phyloP scores from a whole-genome alignment of 495 filamentous ascomycete genomes.

The Aspergillus campestris region DNA sequence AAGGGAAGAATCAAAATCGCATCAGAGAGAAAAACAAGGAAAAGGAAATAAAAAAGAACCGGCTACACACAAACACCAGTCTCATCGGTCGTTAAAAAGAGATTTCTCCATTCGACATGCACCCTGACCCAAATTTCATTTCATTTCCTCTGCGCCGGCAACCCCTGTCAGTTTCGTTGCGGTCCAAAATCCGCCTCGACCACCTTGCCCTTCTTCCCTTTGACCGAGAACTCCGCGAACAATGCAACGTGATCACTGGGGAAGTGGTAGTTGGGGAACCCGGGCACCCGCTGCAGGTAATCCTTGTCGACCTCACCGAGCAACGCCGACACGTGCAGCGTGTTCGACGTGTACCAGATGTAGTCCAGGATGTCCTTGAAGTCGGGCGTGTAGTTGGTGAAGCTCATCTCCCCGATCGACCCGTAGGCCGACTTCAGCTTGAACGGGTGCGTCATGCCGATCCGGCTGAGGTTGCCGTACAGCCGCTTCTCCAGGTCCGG shows the following conservation, averaged over 20 bases:
- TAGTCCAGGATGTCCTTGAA: conserved; percentile 93
- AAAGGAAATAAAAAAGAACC: conserved; percentile 19
- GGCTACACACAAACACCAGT: conserved; percentile 35
- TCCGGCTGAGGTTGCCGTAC: conserved; percentile 85
- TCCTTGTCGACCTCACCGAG: conserved; percentile 87
- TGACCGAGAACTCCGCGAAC: conserved; percentile 85
- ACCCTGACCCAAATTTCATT: conserved; percentile 13
- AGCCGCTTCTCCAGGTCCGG: conserved; percentile 60
- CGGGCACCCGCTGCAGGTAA: conserved; percentile 82
- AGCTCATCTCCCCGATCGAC: conserved; percentile 68
- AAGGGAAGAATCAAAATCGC: too few species aligned
- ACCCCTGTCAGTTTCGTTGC: conserved; percentile 37
- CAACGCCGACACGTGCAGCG: conserved; percentile 75
- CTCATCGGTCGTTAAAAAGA: conserved; percentile 14
- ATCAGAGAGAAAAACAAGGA: background rate
- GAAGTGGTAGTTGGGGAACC: conserved; percentile 96
- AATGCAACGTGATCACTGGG: conserved; percentile 94
- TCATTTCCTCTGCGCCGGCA: too few species aligned
- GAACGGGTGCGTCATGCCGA: conserved; percentile 92
- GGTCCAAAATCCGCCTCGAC: conserved; percentile 56
- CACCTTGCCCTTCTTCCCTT: conserved; percentile 77
- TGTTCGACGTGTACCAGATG: conserved; percentile 92
- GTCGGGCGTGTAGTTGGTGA: conserved; percentile 91
- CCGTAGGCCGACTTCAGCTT: conserved; percentile 81
- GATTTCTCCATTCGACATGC: conserved; percentile 24